Evolutionary conservation across 345 rosid species (phyloP).

Genomic region (Arabidopsis arenosa): DNA sequence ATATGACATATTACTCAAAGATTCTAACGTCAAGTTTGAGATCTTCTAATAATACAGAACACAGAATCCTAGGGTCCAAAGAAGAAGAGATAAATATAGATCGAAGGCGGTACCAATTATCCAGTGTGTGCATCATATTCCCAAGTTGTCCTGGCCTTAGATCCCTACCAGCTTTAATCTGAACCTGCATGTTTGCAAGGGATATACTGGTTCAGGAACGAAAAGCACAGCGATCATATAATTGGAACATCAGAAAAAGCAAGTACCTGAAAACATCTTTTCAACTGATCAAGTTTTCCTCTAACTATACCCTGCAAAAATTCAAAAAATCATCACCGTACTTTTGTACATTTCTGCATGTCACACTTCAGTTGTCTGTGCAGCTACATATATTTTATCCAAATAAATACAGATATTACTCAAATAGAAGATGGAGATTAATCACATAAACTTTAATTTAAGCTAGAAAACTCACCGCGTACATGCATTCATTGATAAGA

Average conservation of each 20-base stretch:
- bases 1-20: neutral
- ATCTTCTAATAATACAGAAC: neutral
- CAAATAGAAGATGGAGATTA: neutral
- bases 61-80: slow-evolving; percentile 1
- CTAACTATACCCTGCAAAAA: slow-evolving; percentile 1
- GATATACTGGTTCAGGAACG: neutral
- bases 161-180: slow-evolving; percentile 96
- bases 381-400: neutral
- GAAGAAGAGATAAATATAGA: slow-evolving; percentile 4
- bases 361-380: neutral
- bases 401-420: slow-evolving; percentile 4
- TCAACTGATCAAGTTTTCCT: slow-evolving; percentile 15
- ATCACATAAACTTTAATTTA: too few relatives aligned
- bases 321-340: neutral
- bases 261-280: slow-evolving; percentile 54
- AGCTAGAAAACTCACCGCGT: too few relatives aligned
- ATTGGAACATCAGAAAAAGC: neutral
- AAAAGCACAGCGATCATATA: neutral
- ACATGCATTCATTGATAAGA: too few relatives aligned
- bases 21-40: neutral
- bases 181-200: slow-evolving; percentile 58
- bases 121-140: slow-evolving; percentile 82
- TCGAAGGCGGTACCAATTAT: slow-evolving; percentile 64
- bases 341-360: neutral
- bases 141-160: slow-evolving; percentile 88